These are phyloP conservation scores for Dimocarpus longan DNA, from an alignment of 345 rosid species.

Conservation along the genomic window DNA sequence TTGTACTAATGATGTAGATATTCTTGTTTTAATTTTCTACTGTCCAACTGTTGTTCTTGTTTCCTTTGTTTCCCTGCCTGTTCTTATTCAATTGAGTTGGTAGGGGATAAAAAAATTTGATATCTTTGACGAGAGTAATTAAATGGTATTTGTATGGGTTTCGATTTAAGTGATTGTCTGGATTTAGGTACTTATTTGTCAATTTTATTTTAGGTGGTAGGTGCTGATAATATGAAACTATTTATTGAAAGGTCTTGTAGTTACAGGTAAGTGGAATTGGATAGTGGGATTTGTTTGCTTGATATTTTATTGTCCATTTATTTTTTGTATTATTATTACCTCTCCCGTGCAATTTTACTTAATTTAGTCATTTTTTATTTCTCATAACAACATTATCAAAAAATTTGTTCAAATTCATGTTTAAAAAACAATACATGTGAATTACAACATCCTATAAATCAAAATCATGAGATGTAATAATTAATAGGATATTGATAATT, in stretches of 20 bases:
- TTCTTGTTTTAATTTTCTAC: conserved; percentile 5
- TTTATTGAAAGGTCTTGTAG: background rate
- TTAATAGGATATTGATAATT: no score
- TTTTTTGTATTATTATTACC: no score
- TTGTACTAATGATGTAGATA: conserved; percentile 28
- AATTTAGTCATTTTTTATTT: no score
- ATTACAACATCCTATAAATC: no score
- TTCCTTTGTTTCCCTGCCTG: no score
- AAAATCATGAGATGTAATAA: no score
- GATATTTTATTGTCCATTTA: background rate
- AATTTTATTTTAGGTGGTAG: background rate
- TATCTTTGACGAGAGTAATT: conserved; percentile 7
- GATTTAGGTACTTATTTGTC: background rate
- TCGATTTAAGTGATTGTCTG: background rate
- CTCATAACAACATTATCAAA: no score
- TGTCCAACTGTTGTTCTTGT: background rate
- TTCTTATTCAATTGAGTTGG: background rate
- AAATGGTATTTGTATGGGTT: background rate
- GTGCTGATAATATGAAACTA: background rate
- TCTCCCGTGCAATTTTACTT: no score
- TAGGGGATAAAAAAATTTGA: background rate
- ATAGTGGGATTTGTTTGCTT: background rate
- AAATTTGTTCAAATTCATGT: no score
- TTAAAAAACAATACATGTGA: no score
- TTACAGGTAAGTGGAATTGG: background rate